Evolutionary conservation across 306 rosid species (phyloP).

Genomic region (Heteromeles arbutifolia): DNA sequence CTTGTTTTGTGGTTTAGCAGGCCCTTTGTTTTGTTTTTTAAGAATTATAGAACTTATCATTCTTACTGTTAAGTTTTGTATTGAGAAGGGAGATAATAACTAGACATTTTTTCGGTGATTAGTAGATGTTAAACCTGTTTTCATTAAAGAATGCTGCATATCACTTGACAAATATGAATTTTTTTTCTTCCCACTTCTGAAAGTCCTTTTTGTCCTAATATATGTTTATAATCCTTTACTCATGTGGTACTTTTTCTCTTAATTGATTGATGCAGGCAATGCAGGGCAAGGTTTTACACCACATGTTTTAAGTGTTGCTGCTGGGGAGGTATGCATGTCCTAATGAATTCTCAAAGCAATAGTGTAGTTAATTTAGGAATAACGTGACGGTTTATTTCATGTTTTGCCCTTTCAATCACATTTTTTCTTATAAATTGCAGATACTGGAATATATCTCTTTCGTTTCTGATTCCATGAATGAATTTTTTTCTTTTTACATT

Average conservation of each 20-base stretch:
- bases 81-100: not conserved
- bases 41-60: not conserved
- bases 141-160: not conserved
- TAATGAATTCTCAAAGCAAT: not conserved
- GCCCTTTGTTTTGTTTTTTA: not conserved
- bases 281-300: conserved; percentile 82
- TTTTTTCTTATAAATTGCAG: not conserved
- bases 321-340: conserved; percentile 76
- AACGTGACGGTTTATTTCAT: not conserved
- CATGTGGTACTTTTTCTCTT: conserved; percentile 11
- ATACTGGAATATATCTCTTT: not conserved
- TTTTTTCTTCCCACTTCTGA: not conserved
- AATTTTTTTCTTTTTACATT: not conserved
- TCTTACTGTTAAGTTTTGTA: not conserved
- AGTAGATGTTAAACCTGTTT: not conserved
- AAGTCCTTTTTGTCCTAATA: not conserved
- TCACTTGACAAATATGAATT: not conserved
- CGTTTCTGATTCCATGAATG: not conserved
- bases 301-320: conserved; percentile 62
- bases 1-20: not conserved
- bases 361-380: not conserved
- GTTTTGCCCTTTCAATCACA: not conserved
- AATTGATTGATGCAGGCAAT: conserved; percentile 59
- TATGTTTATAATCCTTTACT: conserved; percentile 1
- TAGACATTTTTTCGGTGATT: not conserved